A percentile compares a stretch with the other conserved stretches of the same genome.
phyloP scores from a whole-genome alignment of 2,329 filamentous ascomycete species.

The Hypoxylon sp. region DNA sequence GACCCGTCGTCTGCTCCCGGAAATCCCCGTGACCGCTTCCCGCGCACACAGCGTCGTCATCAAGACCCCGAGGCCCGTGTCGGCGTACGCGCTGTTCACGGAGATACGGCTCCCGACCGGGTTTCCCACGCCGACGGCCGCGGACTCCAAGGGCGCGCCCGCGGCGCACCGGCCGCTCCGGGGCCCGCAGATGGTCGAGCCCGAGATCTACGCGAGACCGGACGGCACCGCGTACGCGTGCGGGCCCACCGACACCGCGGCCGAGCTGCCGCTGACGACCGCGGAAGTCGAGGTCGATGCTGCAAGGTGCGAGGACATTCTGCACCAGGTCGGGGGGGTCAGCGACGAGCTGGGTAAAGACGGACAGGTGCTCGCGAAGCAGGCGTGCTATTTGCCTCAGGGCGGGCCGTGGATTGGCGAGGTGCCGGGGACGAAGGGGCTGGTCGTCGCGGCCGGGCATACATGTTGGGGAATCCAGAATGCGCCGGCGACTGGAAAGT shows the following conservation, averaged over 20 bases:
- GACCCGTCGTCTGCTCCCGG: constrained; percentile 58
- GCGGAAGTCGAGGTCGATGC: constrained; percentile 75
- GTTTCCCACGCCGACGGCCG: constrained; percentile 55
- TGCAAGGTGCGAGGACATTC: constrained; percentile 74
- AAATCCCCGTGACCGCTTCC: constrained; percentile 56
- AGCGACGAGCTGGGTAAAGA: constrained; percentile 65
- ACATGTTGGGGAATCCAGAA: constrained; percentile 89
- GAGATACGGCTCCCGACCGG: constrained; percentile 71
- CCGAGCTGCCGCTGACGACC: constrained; percentile 70
- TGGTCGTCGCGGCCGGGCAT: constrained; percentile 78
- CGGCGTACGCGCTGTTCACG: constrained; percentile 76
- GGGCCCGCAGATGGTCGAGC: constrained; percentile 64
- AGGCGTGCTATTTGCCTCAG: constrained; percentile 82
- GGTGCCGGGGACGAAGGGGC: constrained; percentile 69
- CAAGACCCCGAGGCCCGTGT: constrained; percentile 57
- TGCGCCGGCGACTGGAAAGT: constrained; percentile 76
- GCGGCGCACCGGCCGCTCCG: constrained; percentile 34
- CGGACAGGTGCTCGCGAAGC: constrained; percentile 69
- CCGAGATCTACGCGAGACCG: constrained; percentile 82
- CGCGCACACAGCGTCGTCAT: constrained; percentile 62
- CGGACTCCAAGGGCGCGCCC: constrained; percentile 33
- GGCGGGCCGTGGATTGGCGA: constrained; percentile 77
- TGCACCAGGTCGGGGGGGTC: constrained; percentile 70
- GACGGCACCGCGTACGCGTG: constrained; percentile 82
- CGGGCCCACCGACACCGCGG: constrained; percentile 71